phyloP scores from a whole-genome alignment of 2,329 filamentous ascomycete species.

The Fusarium compactum region DNA sequence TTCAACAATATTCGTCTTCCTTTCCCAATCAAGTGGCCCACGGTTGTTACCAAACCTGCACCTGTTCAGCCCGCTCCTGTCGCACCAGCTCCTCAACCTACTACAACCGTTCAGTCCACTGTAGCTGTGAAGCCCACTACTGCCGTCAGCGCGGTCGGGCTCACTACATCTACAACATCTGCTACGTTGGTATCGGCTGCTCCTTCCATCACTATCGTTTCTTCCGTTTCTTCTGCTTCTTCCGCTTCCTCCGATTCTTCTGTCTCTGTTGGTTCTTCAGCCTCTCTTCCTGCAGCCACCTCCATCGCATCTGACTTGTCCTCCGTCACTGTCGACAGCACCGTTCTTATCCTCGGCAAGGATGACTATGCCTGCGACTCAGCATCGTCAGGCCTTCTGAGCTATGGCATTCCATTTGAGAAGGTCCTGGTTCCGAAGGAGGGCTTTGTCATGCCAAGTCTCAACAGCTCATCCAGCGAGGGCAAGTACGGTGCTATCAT shows the following conservation, averaged over 20 bases:
- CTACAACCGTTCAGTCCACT: not conserved
- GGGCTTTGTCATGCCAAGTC: conserved; percentile 16
- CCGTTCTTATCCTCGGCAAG: conserved; percentile 2
- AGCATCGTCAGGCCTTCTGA: conserved; percentile 21
- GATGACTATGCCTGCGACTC: conserved; percentile 7
- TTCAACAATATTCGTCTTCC: not conserved
- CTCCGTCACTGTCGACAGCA: conserved; percentile 9
- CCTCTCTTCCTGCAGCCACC: not conserved
- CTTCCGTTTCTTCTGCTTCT: not conserved
- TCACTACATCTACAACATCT: not conserved
- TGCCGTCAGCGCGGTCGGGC: not conserved
- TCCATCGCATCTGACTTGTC: not conserved
- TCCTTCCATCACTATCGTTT: not conserved
- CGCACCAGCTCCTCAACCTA: not conserved
- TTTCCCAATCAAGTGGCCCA: not conserved
- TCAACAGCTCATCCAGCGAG: conserved; percentile 15
- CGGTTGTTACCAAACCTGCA: not conserved
- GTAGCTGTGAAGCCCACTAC: not conserved
- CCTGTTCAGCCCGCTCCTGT: not conserved
- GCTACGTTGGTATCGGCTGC: not conserved
- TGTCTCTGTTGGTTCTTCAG: not conserved
- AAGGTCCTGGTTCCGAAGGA: conserved; percentile 21
- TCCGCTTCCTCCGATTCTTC: not conserved
- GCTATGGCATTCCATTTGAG: conserved; percentile 32
- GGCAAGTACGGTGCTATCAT: conserved; percentile 33